Evolutionary conservation across 768 basidiomycete genomes (phyloP), one percentile per base, ranked within the genome.

Genomic region (Tylopilus sp.): DNA sequence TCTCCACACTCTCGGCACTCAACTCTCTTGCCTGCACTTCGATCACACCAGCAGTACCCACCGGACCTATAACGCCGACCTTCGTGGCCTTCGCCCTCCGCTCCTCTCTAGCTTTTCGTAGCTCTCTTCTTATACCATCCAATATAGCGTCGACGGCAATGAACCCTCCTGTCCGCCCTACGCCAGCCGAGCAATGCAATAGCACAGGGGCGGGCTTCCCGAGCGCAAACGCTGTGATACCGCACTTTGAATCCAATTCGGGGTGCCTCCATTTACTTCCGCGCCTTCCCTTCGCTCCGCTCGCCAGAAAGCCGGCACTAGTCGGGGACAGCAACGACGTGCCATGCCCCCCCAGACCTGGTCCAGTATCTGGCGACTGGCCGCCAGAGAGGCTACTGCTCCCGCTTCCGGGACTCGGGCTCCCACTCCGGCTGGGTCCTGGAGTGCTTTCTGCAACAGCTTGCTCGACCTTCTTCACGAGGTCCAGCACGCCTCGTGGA

Each of bases 121-220:
- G 59, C 69, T 92, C 88, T 45, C 76, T 66, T 60, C 80, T 72
- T 4, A 93, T 71, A 5, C 81, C 86, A 63, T 91, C 88, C 48
- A 95, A 72, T n/a, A 91, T 75, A 8, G 91, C 85, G 65, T 93
- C 91, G 1, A 95, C 81, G 8, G 90, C 83, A 62, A 98, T 93
- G 67, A 91, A 98, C 22, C 88, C 90, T 20, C 95, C 95, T 0
- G 95, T 98, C 38, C 95, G 79, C 0, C 95, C 95, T 6, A 97
- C 93, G 18, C 95, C 95, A 0, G 95, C 95, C 26, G 91, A 94
- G 64, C 95, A 95, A 66, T 95, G 92, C 56, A 95, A 68, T 42
- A 95, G 65, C 25, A 93, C 79, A 1, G 90, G 89, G 20, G 79
- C 69, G 13, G 57, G 49, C 40, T 52, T 66, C 6, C 76, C 78